Base-by-base conservation (phyloP, 116 monocot genomes). In the Zostera marina region DNA sequence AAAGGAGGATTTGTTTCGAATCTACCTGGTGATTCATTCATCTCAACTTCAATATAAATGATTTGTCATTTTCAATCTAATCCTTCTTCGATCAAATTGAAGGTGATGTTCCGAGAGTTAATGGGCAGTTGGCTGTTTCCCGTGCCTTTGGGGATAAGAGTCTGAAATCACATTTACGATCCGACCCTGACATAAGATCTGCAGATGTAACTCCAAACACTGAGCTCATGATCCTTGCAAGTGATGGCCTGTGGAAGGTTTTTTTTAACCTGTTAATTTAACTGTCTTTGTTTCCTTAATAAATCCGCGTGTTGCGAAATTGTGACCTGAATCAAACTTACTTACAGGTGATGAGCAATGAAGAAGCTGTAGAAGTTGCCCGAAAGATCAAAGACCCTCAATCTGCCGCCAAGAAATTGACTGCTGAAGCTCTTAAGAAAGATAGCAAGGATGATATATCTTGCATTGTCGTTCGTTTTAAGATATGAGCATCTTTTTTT, bases 231-330 rank as follows among this genome's bases (percentile, higher is more conserved):
- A 88, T 93, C 45, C 72, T 93, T 41, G 88, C 93, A 4, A 93
- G 93, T 23, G 93, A 93, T 43, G 93, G 93, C 11, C 73, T 93
- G n/a, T 93, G 93, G 93, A 93, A 93, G 93, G 93, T 93, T 42
- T n/a, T 41, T 39, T 26, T 24, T 44, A n/a, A n/a, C n/a, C n/a
- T n/a, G n/a, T 10, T 22, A 11, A 20, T 1, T 6, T 56, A 5
- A 7, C n/a, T 11, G 19, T 24, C 11, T 24, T 2, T 11, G 2
- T 19, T 4, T 63, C 39, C 16, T 16, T 32, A 14, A 21, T 0
- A 12, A 17, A 23, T 21, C 45, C 44, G 23, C 17, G 11, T 10
- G 8, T 14, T 47, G n/a, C n/a, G 2, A 41, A 40, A 14, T 41
- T 11, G 16, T 53, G 8, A 56, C 32, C 32, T 32, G 32, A 32